phyloP scores from a whole-genome alignment of 805 yeast species.

The Starmera pachycereana region DNA sequence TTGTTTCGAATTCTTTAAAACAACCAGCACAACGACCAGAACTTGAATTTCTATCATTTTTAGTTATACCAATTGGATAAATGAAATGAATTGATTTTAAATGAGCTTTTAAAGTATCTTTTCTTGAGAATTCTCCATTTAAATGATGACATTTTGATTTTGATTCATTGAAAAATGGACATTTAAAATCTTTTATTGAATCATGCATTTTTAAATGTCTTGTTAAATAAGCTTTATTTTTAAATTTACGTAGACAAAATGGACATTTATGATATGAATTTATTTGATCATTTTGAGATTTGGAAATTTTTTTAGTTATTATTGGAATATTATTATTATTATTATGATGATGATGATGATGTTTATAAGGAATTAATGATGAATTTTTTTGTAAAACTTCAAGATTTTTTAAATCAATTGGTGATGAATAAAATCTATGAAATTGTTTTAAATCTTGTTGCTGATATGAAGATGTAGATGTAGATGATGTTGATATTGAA shows the following conservation, averaged over 20 bases:
- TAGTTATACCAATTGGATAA: conserved; percentile 63
- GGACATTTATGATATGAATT: conserved; percentile 35
- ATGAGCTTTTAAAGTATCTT: conserved; percentile 76
- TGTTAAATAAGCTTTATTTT: conserved; percentile 71
- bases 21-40: conserved; percentile 65
- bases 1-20: conserved; percentile 41
- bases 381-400: too few relatives aligned
- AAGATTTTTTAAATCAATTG: neutral
- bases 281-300: neutral
- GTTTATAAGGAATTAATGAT: conserved; percentile 2
- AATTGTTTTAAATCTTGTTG: conserved; percentile 6
- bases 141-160: conserved; percentile 43
- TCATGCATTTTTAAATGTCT: conserved; percentile 79
- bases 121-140: conserved; percentile 64
- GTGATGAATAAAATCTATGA: conserved; percentile 12
- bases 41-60: conserved; percentile 47
- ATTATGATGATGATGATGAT: conserved; percentile 2
- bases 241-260: conserved; percentile 59
- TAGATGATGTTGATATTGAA: neutral
- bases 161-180: conserved; percentile 52
- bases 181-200: conserved; percentile 61
- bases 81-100: conserved; percentile 68
- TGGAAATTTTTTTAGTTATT: neutral
- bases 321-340: neutral
- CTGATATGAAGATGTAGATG: conserved; percentile 1